A percentile compares a stretch with the other conserved stretches of the same genome.
phyloP scores from a whole-genome alignment of 164 flowering plant genomes.

The Magnolia officinalis region DNA sequence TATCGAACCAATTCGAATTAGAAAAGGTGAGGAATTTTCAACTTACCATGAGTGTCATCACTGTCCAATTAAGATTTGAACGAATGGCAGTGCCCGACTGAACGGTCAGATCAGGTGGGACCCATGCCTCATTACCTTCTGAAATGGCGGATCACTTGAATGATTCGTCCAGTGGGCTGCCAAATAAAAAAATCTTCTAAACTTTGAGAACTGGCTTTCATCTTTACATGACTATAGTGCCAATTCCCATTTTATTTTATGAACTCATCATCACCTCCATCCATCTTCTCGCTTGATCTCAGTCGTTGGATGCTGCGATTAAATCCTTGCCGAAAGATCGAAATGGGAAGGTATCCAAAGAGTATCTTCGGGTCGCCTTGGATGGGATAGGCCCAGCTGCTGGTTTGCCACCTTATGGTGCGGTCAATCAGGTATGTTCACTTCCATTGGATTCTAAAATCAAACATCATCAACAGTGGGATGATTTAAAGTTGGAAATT shows the following conservation, averaged over 20 bases:
- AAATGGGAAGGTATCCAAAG: constrained; percentile 59
- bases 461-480: too few relatives aligned
- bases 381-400: constrained; percentile 68
- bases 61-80: too few relatives aligned
- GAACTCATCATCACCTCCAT: not conserved
- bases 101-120: not conserved
- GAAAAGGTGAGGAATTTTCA: constrained; percentile 54
- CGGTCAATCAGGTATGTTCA: constrained; percentile 58
- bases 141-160: too few relatives aligned
- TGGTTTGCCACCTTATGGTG: constrained; percentile 84
- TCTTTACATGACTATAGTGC: not conserved
- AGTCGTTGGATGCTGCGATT: constrained; percentile 59
- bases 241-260: not conserved
- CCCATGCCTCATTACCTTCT: not conserved
- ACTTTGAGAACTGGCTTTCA: too few relatives aligned
- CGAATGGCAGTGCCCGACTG: not conserved
- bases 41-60: not conserved
- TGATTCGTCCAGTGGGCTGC: too few relatives aligned
- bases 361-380: constrained; percentile 50
- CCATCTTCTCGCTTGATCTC: not conserved
- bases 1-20: constrained; percentile 77
- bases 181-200: too few relatives aligned
- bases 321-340: constrained; percentile 60
- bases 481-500: too few relatives aligned
- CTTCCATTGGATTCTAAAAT: too few relatives aligned